phyloP scores from a whole-genome alignment of 371 early-diverging fungal species.

The Cladochytrium tenue region DNA sequence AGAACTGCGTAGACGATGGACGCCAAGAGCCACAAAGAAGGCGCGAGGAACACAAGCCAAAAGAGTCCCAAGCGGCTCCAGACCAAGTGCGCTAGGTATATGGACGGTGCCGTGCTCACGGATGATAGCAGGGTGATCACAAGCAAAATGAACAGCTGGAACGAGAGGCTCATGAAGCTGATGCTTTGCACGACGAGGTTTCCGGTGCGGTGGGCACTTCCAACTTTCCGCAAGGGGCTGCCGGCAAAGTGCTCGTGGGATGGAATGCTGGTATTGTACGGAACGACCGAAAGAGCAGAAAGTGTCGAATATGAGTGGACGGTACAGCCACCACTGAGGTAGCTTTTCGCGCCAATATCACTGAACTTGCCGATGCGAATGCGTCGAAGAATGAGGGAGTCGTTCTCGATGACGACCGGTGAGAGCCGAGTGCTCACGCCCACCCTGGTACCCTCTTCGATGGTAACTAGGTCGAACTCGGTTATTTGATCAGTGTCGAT shows the following conservation, averaged over 20 bases:
- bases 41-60: background rate
- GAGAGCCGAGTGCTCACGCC: background rate
- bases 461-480: slow-evolving; percentile 4
- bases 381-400: background rate
- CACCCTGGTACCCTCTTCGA: background rate
- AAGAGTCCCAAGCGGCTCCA: background rate
- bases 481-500: slow-evolving; percentile 1
- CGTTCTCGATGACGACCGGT: slow-evolving; percentile 4
- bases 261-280: background rate
- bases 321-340: background rate
- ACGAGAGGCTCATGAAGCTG: background rate
- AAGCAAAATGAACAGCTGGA: background rate
- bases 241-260: slow-evolving; percentile 3
- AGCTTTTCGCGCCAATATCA: background rate
- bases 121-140: background rate
- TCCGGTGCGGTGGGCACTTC: background rate
- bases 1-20: background rate
- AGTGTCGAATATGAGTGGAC: slow-evolving; percentile 1
- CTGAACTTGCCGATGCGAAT: background rate
- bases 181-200: background rate
- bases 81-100: background rate
- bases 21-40: slow-evolving; percentile 1
- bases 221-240: background rate
- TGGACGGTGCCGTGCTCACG: background rate
- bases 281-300: slow-evolving; percentile 2